A percentile compares a stretch with the other conserved stretches of the same genome.
These are phyloP conservation scores for Nasturtium officinale DNA, from an alignment of 345 rosid species.

Conservation along the genomic window DNA sequence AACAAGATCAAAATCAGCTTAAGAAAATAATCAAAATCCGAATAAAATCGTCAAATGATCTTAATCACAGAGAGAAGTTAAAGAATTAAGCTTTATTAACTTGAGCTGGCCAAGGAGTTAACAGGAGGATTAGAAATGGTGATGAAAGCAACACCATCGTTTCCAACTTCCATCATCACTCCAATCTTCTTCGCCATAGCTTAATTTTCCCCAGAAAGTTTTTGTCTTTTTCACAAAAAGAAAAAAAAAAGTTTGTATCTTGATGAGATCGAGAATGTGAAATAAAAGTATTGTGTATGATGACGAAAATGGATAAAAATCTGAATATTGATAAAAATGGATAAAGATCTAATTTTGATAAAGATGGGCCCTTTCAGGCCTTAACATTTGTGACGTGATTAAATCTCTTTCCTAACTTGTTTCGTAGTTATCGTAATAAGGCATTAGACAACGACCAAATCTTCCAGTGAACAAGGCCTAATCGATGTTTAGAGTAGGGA, in stretches of 20 bases:
- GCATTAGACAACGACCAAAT: background rate
- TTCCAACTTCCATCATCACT: conserved; percentile 73
- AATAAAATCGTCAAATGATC: background rate
- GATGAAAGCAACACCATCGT: conserved; percentile 88
- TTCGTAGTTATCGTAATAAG: background rate
- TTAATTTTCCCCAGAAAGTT: background rate
- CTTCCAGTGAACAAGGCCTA: background rate
- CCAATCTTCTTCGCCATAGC: conserved; percentile 57
- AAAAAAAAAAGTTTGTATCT: background rate
- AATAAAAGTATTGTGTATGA: background rate
- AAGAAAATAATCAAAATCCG: background rate
- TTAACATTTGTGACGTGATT: background rate
- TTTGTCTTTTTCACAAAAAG: no score
- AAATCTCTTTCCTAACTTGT: conserved; percentile 17
- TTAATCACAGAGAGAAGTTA: background rate
- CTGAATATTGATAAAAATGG: background rate
- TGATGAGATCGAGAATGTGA: background rate
- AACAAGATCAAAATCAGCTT: conserved; percentile 8
- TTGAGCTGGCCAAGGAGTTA: conserved; percentile 74
- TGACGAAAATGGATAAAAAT: background rate
- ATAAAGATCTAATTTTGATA: conserved; percentile 13
- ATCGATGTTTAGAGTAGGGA: background rate
- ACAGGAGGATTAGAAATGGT: conserved; percentile 95
- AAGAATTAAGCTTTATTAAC: conserved; percentile 37
- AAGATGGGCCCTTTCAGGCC: background rate